These are phyloP conservation scores for Phialophora tarda DNA, from an alignment of 2,329 filamentous ascomycete genomes.

Conservation along the genomic window DNA sequence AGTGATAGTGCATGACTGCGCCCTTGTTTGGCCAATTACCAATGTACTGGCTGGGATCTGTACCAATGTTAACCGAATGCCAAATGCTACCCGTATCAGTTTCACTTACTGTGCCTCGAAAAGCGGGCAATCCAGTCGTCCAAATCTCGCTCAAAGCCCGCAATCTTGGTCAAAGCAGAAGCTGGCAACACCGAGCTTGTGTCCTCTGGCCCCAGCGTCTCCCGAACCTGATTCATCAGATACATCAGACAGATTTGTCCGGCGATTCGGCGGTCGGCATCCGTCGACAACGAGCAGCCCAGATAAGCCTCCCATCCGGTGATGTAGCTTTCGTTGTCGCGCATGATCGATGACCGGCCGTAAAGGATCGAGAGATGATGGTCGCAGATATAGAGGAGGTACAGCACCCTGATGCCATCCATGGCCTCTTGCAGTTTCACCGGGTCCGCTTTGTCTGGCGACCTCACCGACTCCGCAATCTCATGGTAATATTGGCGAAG, in stretches of 20 bases:
- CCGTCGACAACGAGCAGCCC: constrained; percentile 43
- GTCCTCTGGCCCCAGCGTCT: constrained; percentile 52
- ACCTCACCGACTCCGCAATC: constrained; percentile 38
- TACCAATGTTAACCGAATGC: constrained; percentile 16
- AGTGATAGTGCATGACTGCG: constrained; percentile 58
- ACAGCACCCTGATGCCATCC: constrained; percentile 47
- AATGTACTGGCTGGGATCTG: constrained; percentile 55
- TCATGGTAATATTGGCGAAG: constrained; percentile 52
- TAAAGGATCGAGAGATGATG: constrained; percentile 55
- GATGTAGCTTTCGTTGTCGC: constrained; percentile 46
- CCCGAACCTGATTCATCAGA: constrained; percentile 52
- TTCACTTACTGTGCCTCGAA: constrained; percentile 38
- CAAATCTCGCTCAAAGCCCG: constrained; percentile 49
- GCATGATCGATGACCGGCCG: constrained; percentile 52
- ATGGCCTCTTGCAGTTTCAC: constrained; percentile 39
- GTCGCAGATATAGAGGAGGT: constrained; percentile 53
- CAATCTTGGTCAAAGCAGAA: constrained; percentile 49
- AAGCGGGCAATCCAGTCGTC: constrained; percentile 46
- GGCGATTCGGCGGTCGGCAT: constrained; percentile 46
- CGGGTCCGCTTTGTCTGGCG: constrained; percentile 36
- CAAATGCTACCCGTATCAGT: neutral
- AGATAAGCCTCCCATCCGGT: constrained; percentile 46
- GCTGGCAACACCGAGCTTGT: constrained; percentile 43
- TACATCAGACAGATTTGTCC: constrained; percentile 54
- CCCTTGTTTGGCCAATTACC: constrained; percentile 58